Percentiles rank a stretch among this genome's conserved stretches.
Conservation (phyloP, 179 eudicot genomes). For the Spergularia azorica region DNA sequence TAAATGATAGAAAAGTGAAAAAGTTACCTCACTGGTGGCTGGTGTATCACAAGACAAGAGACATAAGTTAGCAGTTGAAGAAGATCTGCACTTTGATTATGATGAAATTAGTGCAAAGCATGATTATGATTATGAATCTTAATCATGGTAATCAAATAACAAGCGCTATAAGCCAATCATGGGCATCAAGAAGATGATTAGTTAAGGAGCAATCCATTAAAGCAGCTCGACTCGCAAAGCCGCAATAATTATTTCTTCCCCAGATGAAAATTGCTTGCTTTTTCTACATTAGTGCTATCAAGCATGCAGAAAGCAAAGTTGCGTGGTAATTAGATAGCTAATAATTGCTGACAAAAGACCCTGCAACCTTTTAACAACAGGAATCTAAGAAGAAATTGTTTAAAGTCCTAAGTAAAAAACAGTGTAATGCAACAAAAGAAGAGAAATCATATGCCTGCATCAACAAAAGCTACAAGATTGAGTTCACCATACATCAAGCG, state of each 20-base stretch:
- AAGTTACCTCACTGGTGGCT: neutral
- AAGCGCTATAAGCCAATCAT: conserved; percentile 19
- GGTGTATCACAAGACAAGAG: neutral
- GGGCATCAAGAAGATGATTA: conserved; percentile 10
- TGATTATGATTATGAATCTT: conserved; percentile 24
- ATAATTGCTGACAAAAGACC: conserved; percentile 14
- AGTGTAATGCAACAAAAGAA: conserved; percentile 14
- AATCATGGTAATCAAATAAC: conserved; percentile 29
- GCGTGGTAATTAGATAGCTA: conserved; percentile 14
- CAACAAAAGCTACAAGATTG: neutral
- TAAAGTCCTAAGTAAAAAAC: conserved; percentile 12
- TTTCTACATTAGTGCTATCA: conserved; percentile 26
- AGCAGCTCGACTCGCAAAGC: conserved; percentile 12
- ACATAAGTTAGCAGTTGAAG: conserved; percentile 13
- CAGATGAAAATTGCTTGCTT: conserved; percentile 7
- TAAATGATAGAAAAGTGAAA: neutral
- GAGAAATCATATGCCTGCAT: conserved; percentile 21
- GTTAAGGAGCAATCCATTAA: conserved; percentile 10
- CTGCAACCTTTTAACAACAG: conserved; percentile 14
- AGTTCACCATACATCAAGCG: neutral
- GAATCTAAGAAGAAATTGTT: conserved; percentile 9
- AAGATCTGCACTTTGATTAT: conserved; percentile 32
- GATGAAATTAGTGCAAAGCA: conserved; percentile 31
- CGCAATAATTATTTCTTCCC: conserved; percentile 26
- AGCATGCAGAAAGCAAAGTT: conserved; percentile 32